These are phyloP conservation scores for Platanthera guangdongensis DNA, from an alignment of 106 monocot species.

Conservation along the genomic window DNA sequence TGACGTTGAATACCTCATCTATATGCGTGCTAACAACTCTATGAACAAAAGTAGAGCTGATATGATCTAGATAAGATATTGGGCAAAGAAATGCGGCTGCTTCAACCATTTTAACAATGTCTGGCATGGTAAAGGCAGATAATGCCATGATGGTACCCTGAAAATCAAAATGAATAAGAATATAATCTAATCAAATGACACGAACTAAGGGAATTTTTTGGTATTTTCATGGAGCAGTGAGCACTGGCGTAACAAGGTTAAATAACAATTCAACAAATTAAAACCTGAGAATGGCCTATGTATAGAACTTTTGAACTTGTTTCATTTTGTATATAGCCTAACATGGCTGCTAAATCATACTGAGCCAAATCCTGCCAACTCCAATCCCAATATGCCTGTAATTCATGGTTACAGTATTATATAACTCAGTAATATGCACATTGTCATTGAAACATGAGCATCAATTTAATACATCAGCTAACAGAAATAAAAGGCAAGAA, in stretches of 20 bases:
- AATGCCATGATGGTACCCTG: conserved; percentile 99
- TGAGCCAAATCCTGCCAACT: conserved; percentile 87
- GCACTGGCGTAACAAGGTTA: background rate
- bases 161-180: conserved; percentile 6
- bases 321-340: conserved; percentile 52
- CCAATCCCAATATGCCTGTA: conserved; percentile 95
- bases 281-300: conserved; percentile 91
- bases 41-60: conserved; percentile 60
- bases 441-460: background rate
- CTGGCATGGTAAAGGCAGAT: conserved; percentile 78
- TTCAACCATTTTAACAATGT: conserved; percentile 60
- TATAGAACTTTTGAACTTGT: conserved; percentile 73
- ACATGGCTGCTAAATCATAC: conserved; percentile 64
- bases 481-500: background rate
- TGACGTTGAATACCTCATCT: conserved; percentile 56
- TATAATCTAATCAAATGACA: background rate
- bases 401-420: conserved; percentile 1
- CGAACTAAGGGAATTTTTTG: background rate
- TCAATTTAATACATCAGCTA: background rate
- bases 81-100: conserved; percentile 93
- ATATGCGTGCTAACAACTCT: conserved; percentile 70
- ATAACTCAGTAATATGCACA: background rate
- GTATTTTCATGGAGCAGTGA: background rate
- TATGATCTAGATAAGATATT: conserved; percentile 83
- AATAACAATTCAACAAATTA: background rate